Conservation (phyloP, 1,284 basidiomycete species). For the Malassezia nana region DNA sequence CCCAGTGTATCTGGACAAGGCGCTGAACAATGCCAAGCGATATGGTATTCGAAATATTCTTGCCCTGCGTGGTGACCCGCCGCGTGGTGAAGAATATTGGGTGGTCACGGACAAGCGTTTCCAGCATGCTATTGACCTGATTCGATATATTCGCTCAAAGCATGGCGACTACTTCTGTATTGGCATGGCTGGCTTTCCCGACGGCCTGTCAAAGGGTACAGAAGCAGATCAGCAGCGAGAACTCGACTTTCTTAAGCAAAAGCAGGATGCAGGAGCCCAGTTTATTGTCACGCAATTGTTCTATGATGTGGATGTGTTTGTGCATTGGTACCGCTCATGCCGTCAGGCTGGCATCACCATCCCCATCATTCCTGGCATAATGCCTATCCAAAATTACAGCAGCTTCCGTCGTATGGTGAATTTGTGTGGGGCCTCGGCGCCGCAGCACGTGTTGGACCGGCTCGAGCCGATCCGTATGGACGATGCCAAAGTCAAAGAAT, state of each 20-base stretch:
- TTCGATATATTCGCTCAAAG: conserved; percentile 77
- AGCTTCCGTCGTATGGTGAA: conserved; percentile 86
- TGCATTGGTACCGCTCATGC: conserved; percentile 29
- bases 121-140: conserved; percentile 76
- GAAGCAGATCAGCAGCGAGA: conserved; percentile 56
- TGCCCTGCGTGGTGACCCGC: conserved; percentile 76
- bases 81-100: conserved; percentile 85
- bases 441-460: conserved; percentile 59
- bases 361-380: conserved; percentile 87
- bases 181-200: conserved; percentile 87
- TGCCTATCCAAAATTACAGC: conserved; percentile 94
- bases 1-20: conserved; percentile 62
- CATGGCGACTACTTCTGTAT: conserved; percentile 81
- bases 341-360: conserved; percentile 64
- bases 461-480: conserved; percentile 65
- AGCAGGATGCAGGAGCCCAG: conserved; percentile 88
- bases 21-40: conserved; percentile 68
- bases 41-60: conserved; percentile 81
- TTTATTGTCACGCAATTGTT: conserved; percentile 96
- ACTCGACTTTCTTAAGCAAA: conserved; percentile 67
- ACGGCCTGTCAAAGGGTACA: conserved; percentile 59
- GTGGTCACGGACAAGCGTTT: conserved; percentile 75
- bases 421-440: conserved; percentile 72
- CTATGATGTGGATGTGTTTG: conserved; percentile 66
- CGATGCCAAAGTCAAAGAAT: conserved; percentile 81